Conservation (phyloP, 2,329 filamentous ascomycete genomes). For the Seiridium unicorne region DNA sequence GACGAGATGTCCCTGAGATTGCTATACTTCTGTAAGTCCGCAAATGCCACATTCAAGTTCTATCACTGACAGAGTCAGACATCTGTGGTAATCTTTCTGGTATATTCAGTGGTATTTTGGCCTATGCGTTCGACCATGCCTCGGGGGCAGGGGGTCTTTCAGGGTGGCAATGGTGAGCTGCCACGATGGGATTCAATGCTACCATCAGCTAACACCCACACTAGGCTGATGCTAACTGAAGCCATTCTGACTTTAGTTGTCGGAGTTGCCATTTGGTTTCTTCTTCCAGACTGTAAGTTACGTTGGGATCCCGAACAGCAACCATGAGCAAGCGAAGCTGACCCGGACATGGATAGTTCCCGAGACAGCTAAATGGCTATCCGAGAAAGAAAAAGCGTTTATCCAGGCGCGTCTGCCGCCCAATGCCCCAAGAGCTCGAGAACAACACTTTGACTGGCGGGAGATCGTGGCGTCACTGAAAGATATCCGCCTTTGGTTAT, state of each 20-base stretch:
- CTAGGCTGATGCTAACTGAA: conserved; percentile 41
- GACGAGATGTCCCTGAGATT: conserved; percentile 45
- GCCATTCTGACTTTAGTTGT: conserved; percentile 44
- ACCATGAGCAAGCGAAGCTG: background rate
- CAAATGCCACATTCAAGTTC: conserved; percentile 4
- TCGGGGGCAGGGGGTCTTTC: conserved; percentile 24
- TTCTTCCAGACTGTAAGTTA: conserved; percentile 50
- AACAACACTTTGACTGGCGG: conserved; percentile 35
- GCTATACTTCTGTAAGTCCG: conserved; percentile 40
- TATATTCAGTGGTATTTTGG: conserved; percentile 23
- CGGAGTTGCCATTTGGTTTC: conserved; percentile 47
- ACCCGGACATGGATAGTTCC: conserved; percentile 16
- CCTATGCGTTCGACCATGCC: conserved; percentile 20
- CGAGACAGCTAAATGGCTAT: conserved; percentile 26
- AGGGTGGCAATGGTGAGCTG: conserved; percentile 27
- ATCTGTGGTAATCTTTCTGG: conserved; percentile 27
- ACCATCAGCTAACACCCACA: background rate
- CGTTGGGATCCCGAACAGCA: background rate
- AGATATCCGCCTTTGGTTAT: conserved; percentile 41
- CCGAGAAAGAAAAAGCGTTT: conserved; percentile 39
- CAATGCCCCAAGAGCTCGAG: conserved; percentile 38
- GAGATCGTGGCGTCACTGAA: conserved; percentile 37
- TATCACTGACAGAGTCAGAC: conserved; percentile 7
- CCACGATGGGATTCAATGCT: background rate
- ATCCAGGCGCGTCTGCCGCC: conserved; percentile 38